A percentile compares a stretch with the other conserved stretches of the same genome.
phyloP scores from a whole-genome alignment of 768 basidiomycete genomes.

The Steccherinum ochraceum region DNA sequence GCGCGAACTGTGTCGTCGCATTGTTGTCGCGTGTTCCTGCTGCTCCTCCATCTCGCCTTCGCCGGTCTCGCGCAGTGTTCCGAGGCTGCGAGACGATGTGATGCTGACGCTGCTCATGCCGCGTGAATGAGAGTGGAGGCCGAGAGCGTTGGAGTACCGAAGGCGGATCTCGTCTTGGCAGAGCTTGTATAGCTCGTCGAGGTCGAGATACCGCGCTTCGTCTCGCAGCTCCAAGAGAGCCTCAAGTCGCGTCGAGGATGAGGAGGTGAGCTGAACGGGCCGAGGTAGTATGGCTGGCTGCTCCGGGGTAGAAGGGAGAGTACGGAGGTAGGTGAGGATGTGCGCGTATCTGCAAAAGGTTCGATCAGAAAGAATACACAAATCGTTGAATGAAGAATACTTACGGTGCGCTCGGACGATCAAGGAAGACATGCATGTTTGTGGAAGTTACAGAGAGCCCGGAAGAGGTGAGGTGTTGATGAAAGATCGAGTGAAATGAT shows the following conservation, averaged over 20 bases:
- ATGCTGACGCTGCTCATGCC: constrained; percentile 49
- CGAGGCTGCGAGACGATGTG: constrained; percentile 53
- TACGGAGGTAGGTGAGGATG: constrained; percentile 67
- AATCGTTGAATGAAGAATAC: constrained; percentile 23
- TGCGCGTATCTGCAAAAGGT: constrained; percentile 53
- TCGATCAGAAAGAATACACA: neutral
- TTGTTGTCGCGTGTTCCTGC: constrained; percentile 3
- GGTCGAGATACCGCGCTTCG: constrained; percentile 70
- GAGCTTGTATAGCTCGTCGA: constrained; percentile 56
- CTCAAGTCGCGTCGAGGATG: constrained; percentile 48
- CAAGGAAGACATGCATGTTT: constrained; percentile 68
- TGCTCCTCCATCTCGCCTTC: constrained; percentile 23
- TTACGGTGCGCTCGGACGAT: constrained; percentile 75
- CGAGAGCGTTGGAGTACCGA: constrained; percentile 28
- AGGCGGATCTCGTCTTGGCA: constrained; percentile 62
- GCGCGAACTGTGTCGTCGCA: constrained; percentile 1
- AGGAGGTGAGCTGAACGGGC: constrained; percentile 42
- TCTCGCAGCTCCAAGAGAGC: constrained; percentile 70
- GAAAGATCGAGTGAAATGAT: constrained; percentile 47
- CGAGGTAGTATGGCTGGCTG: constrained; percentile 53
- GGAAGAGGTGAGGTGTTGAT: constrained; percentile 56
- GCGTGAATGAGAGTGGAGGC: constrained; percentile 29
- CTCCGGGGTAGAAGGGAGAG: constrained; percentile 38
- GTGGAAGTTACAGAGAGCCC: constrained; percentile 42
- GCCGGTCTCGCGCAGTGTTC: constrained; percentile 50